Percentiles rank a stretch among this genome's conserved stretches.
These are phyloP conservation scores for Kodamaea hsintzibuensis DNA, from an alignment of 805 yeast species.

Conservation along the genomic window DNA sequence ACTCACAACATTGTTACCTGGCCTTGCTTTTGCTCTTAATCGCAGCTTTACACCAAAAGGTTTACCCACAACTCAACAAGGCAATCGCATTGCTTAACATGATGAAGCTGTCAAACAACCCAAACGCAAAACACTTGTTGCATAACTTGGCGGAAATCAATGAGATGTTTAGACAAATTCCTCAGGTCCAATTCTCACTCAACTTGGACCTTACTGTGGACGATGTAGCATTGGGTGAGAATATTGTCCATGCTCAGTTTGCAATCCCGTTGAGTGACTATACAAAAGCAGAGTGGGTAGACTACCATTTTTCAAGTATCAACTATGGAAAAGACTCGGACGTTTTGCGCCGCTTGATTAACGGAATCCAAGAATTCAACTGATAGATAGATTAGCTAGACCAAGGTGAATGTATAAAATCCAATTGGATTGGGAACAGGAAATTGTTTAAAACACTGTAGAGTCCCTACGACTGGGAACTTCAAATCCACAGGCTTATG, in stretches of 20 bases:
- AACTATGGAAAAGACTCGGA: not conserved
- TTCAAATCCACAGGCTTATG: not conserved
- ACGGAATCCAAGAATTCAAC: constrained; percentile 10
- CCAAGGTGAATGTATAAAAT: not conserved
- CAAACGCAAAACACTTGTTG: constrained; percentile 34
- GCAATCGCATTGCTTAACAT: constrained; percentile 33
- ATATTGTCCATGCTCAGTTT: constrained; percentile 4
- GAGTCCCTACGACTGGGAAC: too few relatives aligned
- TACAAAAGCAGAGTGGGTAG: constrained; percentile 7
- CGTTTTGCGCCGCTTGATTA: constrained; percentile 5
- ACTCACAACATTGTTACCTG: constrained; percentile 37
- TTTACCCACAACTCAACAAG: constrained; percentile 19
- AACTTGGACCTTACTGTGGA: constrained; percentile 17
- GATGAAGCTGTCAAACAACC: constrained; percentile 37
- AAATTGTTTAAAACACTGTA: too few relatives aligned
- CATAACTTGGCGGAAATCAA: constrained; percentile 30
- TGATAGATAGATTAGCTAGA: not conserved
- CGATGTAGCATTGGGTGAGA: not conserved
- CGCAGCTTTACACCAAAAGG: constrained; percentile 22
- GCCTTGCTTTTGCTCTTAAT: constrained; percentile 32
- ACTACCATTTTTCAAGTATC: constrained; percentile 4
- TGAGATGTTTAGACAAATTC: constrained; percentile 20
- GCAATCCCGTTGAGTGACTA: constrained; percentile 11
- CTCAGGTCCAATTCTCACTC: constrained; percentile 23
- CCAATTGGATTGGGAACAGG: too few relatives aligned